Evolutionary conservation across 2,329 filamentous ascomycete species (phyloP).

Genomic region (Colletotrichum tabaci): DNA sequence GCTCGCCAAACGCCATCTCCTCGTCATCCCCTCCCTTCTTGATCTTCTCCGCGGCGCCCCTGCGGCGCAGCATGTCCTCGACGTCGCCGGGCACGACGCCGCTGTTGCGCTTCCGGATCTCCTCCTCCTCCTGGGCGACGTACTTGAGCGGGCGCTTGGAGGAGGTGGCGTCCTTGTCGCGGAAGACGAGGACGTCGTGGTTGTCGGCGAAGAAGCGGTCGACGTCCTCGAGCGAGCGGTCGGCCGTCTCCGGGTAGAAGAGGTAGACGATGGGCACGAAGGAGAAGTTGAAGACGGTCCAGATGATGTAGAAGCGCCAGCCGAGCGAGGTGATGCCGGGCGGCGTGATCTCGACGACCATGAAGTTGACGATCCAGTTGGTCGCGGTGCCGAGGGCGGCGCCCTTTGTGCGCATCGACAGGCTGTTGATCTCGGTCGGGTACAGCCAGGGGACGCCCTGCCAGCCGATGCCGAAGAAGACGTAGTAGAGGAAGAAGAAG

Average conservation of each 20-base stretch:
- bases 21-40: constrained; percentile 26
- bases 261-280: constrained; percentile 64
- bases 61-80: constrained; percentile 25
- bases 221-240: constrained; percentile 45
- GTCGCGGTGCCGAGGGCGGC: constrained; percentile 40
- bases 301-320: constrained; percentile 69
- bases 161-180: constrained; percentile 46
- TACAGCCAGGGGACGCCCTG: constrained; percentile 49
- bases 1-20: constrained; percentile 40
- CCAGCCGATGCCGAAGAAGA: constrained; percentile 43
- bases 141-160: constrained; percentile 45
- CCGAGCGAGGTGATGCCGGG: constrained; percentile 59
- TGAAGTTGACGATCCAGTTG: constrained; percentile 43
- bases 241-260: constrained; percentile 63
- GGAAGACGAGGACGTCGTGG: constrained; percentile 44
- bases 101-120: constrained; percentile 43
- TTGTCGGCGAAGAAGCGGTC: constrained; percentile 48
- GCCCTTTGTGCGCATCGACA: constrained; percentile 52
- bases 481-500: constrained; percentile 46
- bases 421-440: constrained; percentile 53
- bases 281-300: constrained; percentile 61
- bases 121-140: constrained; percentile 44
- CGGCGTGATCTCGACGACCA: constrained; percentile 54
- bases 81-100: constrained; percentile 10
- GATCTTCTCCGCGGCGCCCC: constrained; percentile 18